A percentile compares a stretch with the other conserved stretches of the same genome.
Evolutionary conservation across 176 grass and related monocot genomes (phyloP).

Genomic region (Musa acuminata): DNA sequence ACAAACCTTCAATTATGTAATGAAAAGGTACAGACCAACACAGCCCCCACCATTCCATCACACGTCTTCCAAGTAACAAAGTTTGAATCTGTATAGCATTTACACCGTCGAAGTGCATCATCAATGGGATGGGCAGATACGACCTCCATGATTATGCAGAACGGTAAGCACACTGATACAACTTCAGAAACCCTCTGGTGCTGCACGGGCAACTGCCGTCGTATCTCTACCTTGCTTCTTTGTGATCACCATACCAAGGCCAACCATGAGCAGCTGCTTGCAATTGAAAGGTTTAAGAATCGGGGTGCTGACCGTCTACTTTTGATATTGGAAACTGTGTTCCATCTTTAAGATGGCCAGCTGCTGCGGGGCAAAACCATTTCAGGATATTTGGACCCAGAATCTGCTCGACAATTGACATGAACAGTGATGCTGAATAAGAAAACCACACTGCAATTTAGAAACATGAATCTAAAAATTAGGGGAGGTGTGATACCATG

Average conservation of each 20-base stretch:
- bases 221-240: too few species aligned
- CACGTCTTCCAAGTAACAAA: too few species aligned
- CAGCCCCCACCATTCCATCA: too few species aligned
- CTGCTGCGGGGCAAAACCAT: constrained; percentile 65
- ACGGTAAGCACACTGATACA: too few species aligned
- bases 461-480: background rate
- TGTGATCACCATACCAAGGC: background rate
- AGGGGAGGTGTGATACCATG: constrained; percentile 31
- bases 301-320: constrained; percentile 13
- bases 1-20: too few species aligned
- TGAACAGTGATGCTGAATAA: constrained; percentile 2
- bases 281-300: background rate
- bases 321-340: constrained; percentile 66
- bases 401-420: constrained; percentile 39
- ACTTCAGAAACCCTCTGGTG: too few species aligned
- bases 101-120: too few species aligned
- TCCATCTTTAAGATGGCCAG: constrained; percentile 63
- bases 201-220: too few species aligned
- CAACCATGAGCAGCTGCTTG: background rate
- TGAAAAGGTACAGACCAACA: too few species aligned
- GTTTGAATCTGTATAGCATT: too few species aligned
- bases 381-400: constrained; percentile 71
- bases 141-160: too few species aligned
- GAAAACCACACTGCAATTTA: constrained; percentile 3
- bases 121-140: too few species aligned